Conservation (phyloP, 345 rosid genomes). For the Streptanthus diversifolius region DNA sequence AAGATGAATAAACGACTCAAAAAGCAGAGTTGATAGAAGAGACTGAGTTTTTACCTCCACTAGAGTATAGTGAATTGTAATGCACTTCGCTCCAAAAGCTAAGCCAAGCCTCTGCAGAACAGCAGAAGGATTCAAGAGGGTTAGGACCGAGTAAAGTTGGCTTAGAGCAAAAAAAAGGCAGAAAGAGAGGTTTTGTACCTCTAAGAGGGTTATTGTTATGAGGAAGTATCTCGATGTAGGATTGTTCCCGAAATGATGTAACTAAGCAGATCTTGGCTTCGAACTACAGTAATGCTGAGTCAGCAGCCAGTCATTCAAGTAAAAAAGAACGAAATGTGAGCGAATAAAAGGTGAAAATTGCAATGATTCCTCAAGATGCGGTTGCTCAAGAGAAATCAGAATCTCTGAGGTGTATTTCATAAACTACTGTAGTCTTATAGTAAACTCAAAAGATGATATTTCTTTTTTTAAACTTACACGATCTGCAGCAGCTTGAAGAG, state of each 20-base stretch:
- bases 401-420: neutral
- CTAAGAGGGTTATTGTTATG: slow-evolving; percentile 55
- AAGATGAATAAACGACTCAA: neutral
- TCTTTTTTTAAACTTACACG: slow-evolving; percentile 46
- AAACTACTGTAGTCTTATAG: neutral
- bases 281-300: slow-evolving; percentile 57
- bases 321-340: slow-evolving; percentile 19
- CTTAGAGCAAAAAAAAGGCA: neutral
- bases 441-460: slow-evolving; percentile 2
- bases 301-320: slow-evolving; percentile 26
- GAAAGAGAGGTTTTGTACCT: slow-evolving; percentile 46
- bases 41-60: slow-evolving; percentile 54
- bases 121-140: neutral
- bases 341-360: neutral
- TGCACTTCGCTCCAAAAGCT: slow-evolving; percentile 99
- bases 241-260: slow-evolving; percentile 86
- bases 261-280: slow-evolving; percentile 73
- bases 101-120: slow-evolving; percentile 67
- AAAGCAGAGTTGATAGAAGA: neutral
- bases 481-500: slow-evolving; percentile 98
- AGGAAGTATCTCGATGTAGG: slow-evolving; percentile 81
- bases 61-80: slow-evolving; percentile 79
- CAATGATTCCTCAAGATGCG: neutral
- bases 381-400: neutral
- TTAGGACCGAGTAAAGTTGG: neutral